Evolutionary conservation across 352 stramenopile species (phyloP), one percentile per base, ranked within the genome.

Genomic region (Globisporangium takayamanum): DNA sequence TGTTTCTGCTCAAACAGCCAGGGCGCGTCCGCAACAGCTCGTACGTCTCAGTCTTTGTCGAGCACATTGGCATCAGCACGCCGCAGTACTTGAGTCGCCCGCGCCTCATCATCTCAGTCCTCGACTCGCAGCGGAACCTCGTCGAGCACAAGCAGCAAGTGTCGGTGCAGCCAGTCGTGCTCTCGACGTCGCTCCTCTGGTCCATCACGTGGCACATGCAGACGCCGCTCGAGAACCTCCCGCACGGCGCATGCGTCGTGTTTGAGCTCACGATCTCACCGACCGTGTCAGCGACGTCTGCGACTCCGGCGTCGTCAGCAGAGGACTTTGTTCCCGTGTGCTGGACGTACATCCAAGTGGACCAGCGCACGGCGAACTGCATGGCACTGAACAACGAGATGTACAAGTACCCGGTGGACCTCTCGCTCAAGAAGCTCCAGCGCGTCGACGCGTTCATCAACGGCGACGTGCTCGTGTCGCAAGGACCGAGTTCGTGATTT

Each of bases 171-270:
- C 82, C 78, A 28, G 68, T 87, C 7, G 63, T 74, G n/a, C 60
- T 85, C 2, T 60, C 76, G 2, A 76, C 76, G 20, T 69, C 74
- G 26, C 67, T 95, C 8, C 60, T 89, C 33, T 97, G 89, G 83
- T 76, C 82, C 12, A 88, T 92, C 59, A 96, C 88, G 26, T 97
- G 89, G 89, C 84, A 97, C 66, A 97, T 97, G 89, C 87, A 97
- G 59, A 97, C 87, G 0, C 87, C 89, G n/a, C 57, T 97, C 12
- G 88, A 97, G 69, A 96, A 95, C 55, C 66, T 97, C n/a, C 76
- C 80, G 0, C 75, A 89, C 46, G 78, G 78, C 41, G 76, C 80
- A 8, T 88, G 76, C 26, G 73, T 94, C 37, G 76, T 91, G 0
- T 67, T 92, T 22, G 81, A 92, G 66, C 69, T 94, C 33, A 69